These are phyloP conservation scores for Capronia epimyces DNA, from an alignment of 2,329 filamentous ascomycete species.

Conservation along the genomic window DNA sequence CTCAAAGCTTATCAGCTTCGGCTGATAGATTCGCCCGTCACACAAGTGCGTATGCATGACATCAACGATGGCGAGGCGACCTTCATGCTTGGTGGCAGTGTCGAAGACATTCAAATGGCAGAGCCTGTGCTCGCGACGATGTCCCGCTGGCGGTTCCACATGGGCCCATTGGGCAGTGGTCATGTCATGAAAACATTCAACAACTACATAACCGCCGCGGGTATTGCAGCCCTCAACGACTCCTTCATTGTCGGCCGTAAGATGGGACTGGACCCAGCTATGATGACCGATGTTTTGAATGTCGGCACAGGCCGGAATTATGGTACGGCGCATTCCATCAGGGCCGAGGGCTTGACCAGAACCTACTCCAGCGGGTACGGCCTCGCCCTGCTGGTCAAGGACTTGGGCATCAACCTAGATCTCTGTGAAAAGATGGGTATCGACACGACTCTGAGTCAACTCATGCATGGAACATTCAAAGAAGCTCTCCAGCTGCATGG, in stretches of 20 bases:
- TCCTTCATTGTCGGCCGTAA: conserved; percentile 11
- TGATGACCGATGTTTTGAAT: conserved; percentile 39
- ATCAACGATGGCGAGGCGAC: conserved; percentile 14
- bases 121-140: conserved; percentile 10
- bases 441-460: conserved; percentile 3
- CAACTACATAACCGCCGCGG: conserved; percentile 19
- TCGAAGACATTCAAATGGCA: conserved; percentile 1
- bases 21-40: conserved; percentile 16
- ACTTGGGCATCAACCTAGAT: conserved; percentile 17
- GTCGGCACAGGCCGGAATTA: conserved; percentile 36
- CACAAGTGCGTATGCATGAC: conserved; percentile 14
- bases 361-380: conserved; percentile 12
- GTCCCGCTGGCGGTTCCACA: conserved; percentile 16
- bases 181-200: conserved; percentile 22
- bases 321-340: conserved; percentile 31
- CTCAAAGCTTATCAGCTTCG: conserved; percentile 2
- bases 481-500: too few relatives aligned
- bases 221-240: conserved; percentile 9
- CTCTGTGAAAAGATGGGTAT: conserved; percentile 14
- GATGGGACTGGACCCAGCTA: conserved; percentile 14
- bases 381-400: conserved; percentile 18
- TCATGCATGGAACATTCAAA: too few relatives aligned
- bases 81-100: conserved; percentile 14
- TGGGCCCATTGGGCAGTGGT: conserved; percentile 12
- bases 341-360: conserved; percentile 19